Conservation (phyloP, 2,329 filamentous ascomycete species). For the Volutella citrinella region DNA sequence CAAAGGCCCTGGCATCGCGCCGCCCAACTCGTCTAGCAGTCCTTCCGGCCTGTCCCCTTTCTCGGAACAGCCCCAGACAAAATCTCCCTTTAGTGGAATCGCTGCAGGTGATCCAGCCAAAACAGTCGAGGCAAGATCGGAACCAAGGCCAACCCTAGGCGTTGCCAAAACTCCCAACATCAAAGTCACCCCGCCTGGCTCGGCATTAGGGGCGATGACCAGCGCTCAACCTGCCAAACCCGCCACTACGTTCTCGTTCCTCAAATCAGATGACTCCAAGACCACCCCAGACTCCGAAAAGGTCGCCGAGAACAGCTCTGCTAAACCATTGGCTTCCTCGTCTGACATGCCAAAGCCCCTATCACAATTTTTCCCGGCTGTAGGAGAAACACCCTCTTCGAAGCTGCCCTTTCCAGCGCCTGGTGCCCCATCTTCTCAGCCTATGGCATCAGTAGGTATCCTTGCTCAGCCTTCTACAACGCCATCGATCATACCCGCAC, state of each 20-base stretch:
- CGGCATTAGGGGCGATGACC: slow-evolving; percentile 11
- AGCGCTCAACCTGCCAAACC: slow-evolving; percentile 11
- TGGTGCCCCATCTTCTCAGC: slow-evolving; percentile 4
- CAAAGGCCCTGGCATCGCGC: slow-evolving; percentile 12
- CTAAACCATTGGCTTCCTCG: too few species aligned
- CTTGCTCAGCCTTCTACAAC: slow-evolving; percentile 5
- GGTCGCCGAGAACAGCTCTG: too few species aligned
- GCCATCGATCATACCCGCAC: background rate
- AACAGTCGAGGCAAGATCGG: too few species aligned
- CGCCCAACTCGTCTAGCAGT: slow-evolving; percentile 5
- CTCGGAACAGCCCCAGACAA: slow-evolving; percentile 6
- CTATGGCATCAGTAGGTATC: slow-evolving; percentile 1
- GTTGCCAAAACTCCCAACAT: slow-evolving; percentile 10
- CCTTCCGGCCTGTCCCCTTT: slow-evolving; percentile 6
- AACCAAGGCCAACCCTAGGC: slow-evolving; percentile 1
- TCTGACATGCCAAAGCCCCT: too few species aligned
- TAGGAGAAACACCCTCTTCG: slow-evolving; percentile 6
- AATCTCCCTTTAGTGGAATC: slow-evolving; percentile 2
- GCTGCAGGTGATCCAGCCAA: slow-evolving; percentile 5
- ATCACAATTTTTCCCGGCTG: too few species aligned
- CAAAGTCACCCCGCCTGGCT: slow-evolving; percentile 14
- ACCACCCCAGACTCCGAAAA: too few species aligned
- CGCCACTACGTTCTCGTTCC: slow-evolving; percentile 1
- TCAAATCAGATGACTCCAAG: too few species aligned
- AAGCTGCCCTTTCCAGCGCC: slow-evolving; percentile 12